Evolutionary conservation across 176 grass and related monocot species (phyloP).

Genomic region (Oropetium thomaeum): DNA sequence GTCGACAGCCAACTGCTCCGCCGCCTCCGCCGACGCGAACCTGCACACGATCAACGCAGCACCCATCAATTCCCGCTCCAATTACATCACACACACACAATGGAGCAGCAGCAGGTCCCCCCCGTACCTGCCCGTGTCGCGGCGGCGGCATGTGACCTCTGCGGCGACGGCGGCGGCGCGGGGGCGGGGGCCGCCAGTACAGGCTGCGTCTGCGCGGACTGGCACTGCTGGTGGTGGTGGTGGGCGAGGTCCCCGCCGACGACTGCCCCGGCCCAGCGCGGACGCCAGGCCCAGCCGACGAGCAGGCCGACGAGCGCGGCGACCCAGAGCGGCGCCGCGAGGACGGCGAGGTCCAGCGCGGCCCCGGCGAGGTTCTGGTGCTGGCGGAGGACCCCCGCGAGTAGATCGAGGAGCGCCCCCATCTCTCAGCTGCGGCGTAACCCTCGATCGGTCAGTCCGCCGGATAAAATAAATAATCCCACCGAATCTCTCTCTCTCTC

Average conservation of each 20-base stretch:
- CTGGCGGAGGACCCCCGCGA: constrained; percentile 47
- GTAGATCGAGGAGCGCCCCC: constrained; percentile 52
- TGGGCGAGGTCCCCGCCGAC: constrained; percentile 8
- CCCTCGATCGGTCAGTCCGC: no score
- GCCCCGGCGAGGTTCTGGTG: constrained; percentile 48
- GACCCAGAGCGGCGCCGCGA: constrained; percentile 68
- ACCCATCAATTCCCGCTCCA: not conserved
- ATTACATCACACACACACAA: not conserved
- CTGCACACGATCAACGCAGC: not conserved
- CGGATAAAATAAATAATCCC: no score
- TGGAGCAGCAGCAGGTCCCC: no score
- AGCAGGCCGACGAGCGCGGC: constrained; percentile 64
- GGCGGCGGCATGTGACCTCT: no score
- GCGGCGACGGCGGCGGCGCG: no score
- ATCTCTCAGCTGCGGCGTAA: no score
- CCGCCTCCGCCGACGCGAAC: not conserved
- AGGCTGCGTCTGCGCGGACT: no score
- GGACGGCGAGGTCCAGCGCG: constrained; percentile 48
- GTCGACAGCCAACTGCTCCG: constrained; percentile 44
- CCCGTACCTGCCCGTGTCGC: no score
- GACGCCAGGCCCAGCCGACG: constrained; percentile 85
- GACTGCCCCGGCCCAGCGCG: constrained; percentile 52
- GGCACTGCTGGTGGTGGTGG: no score
- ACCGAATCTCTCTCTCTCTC: no score
- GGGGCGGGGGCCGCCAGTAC: not conserved